Percentiles rank a stretch among this genome's conserved stretches.
Evolutionary conservation across 129 eudicot species (phyloP).

Genomic region (Artemisia annua): DNA sequence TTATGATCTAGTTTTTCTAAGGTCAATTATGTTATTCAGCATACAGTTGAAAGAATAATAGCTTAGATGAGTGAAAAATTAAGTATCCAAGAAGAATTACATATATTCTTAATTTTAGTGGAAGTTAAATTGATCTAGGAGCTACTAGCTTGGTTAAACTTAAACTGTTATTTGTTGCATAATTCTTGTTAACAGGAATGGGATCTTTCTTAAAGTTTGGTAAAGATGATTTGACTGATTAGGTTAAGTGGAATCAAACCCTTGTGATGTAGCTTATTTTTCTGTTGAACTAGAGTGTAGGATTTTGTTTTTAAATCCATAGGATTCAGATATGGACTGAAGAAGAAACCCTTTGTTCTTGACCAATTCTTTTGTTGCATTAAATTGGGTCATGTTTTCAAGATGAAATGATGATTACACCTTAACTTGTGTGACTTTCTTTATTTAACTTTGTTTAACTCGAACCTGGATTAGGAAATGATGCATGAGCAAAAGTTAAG

Average conservation of each 20-base stretch:
- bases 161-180: constrained; percentile 9
- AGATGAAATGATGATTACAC: constrained; percentile 9
- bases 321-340: constrained; percentile 16
- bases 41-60: too few species aligned
- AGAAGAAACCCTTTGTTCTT: constrained; percentile 18
- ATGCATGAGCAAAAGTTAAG: neutral
- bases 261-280: neutral
- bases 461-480: neutral
- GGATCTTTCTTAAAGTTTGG: constrained; percentile 4
- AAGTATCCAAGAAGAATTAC: constrained; percentile 18
- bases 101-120: neutral
- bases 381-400: constrained; percentile 18
- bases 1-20: constrained; percentile 18
- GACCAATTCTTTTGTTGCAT: neutral
- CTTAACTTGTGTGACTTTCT: neutral
- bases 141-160: constrained; percentile 3
- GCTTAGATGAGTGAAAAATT: constrained; percentile 1
- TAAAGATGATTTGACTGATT: neutral
- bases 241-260: neutral
- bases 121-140: neutral
- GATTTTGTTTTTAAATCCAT: constrained; percentile 5
- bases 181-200: neutral
- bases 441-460: neutral
- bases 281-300: neutral
- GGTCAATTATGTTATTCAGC: neutral